Conservation (phyloP, 805 yeast genomes). For the Ogataea salicorniae region DNA sequence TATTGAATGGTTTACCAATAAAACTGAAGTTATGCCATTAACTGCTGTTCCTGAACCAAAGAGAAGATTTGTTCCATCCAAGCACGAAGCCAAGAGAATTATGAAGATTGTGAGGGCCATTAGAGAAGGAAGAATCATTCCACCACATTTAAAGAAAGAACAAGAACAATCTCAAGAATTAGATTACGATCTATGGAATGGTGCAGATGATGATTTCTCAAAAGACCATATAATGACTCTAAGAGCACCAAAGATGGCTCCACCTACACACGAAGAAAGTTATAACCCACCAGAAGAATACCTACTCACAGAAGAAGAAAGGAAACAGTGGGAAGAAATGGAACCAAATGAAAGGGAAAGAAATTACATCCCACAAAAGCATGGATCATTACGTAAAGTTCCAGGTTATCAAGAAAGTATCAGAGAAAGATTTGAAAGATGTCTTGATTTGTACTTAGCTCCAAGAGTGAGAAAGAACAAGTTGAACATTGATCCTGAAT, state of each 20-base stretch:
- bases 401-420: slow-evolving; percentile 86
- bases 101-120: slow-evolving; percentile 97
- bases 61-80: slow-evolving; percentile 93
- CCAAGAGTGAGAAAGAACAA: slow-evolving; percentile 92
- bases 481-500: slow-evolving; percentile 91
- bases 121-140: slow-evolving; percentile 89
- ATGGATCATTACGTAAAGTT: slow-evolving; percentile 75
- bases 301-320: slow-evolving; percentile 72
- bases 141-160: slow-evolving; percentile 54
- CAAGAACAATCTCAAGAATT: slow-evolving; percentile 43
- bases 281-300: slow-evolving; percentile 98
- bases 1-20: slow-evolving; percentile 90
- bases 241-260: slow-evolving; percentile 92
- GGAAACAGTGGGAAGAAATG: slow-evolving; percentile 57
- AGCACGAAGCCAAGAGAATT: slow-evolving; percentile 91
- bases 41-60: slow-evolving; percentile 96
- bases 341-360: slow-evolving; percentile 76
- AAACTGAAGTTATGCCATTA: slow-evolving; percentile 83
- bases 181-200: slow-evolving; percentile 86
- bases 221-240: slow-evolving; percentile 83
- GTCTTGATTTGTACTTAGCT: slow-evolving; percentile 88
- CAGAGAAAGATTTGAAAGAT: slow-evolving; percentile 90
- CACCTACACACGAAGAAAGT: slow-evolving; percentile 94
- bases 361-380: slow-evolving; percentile 80
- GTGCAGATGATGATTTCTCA: slow-evolving; percentile 48